These are phyloP conservation scores for Fusarium goolgardi DNA, from an alignment of 2,329 filamentous ascomycete genomes.

Conservation along the genomic window DNA sequence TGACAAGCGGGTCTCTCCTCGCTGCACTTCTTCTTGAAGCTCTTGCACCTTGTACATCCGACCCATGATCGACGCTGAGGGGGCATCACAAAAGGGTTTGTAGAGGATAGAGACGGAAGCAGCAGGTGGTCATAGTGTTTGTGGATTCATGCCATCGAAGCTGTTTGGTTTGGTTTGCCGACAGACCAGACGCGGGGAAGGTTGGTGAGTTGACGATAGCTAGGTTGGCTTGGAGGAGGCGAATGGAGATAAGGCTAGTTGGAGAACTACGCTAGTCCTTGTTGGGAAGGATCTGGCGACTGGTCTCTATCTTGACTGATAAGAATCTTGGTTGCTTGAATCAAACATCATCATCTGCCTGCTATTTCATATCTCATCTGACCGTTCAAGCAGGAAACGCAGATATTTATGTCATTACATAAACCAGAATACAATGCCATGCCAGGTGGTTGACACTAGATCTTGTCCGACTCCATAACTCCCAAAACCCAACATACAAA, in stretches of 20 bases:
- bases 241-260: slow-evolving; percentile 9
- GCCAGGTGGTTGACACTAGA: not conserved
- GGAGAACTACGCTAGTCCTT: not conserved
- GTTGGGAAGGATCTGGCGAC: slow-evolving; percentile 25
- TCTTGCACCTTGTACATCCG: slow-evolving; percentile 38
- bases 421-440: not conserved
- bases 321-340: not conserved
- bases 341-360: not conserved
- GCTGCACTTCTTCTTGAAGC: slow-evolving; percentile 41
- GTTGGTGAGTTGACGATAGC: slow-evolving; percentile 7
- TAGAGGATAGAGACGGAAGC: not conserved
- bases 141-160: slow-evolving; percentile 20
- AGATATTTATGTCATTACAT: not conserved
- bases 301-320: slow-evolving; percentile 5
- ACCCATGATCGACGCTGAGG: slow-evolving; percentile 41
- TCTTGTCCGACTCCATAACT: not conserved
- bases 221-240: not conserved
- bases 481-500: slow-evolving; percentile 21
- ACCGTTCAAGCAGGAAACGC: not conserved
- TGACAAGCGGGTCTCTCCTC: slow-evolving; percentile 33
- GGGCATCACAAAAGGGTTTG: slow-evolving; percentile 22
- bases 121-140: slow-evolving; percentile 10
- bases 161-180: not conserved
- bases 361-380: not conserved
- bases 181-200: slow-evolving; percentile 24